Conservation (phyloP, 495 filamentous ascomycete genomes). For the Aspergillus kassunensis region DNA sequence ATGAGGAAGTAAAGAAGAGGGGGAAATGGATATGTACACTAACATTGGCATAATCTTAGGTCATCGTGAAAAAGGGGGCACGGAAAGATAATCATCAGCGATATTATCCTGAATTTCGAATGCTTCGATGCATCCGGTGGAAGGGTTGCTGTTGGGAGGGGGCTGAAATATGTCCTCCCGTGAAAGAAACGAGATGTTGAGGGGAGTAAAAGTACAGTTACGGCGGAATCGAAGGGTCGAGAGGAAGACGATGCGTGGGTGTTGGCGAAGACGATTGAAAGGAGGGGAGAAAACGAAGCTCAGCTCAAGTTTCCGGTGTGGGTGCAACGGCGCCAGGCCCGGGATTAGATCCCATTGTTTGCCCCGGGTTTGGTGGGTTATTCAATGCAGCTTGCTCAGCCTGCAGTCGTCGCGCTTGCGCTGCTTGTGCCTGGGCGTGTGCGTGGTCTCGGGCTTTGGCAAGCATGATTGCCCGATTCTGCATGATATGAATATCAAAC, state of each 20-base stretch:
- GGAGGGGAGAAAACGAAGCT: constrained; percentile 21
- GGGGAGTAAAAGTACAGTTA: constrained; percentile 39
- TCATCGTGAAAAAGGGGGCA: constrained; percentile 14
- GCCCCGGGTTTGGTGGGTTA: constrained; percentile 24
- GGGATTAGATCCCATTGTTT: constrained; percentile 33
- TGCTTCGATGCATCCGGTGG: constrained; percentile 12
- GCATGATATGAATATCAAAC: constrained; percentile 65
- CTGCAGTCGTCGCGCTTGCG: constrained; percentile 39
- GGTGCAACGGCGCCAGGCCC: constrained; percentile 29
- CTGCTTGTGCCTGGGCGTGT: constrained; percentile 47
- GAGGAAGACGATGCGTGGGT: constrained; percentile 24
- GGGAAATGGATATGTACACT: constrained; percentile 42
- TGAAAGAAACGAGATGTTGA: constrained; percentile 16
- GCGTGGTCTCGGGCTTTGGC: constrained; percentile 46
- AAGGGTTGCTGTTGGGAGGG: constrained; percentile 16
- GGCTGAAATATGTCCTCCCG: constrained; percentile 15
- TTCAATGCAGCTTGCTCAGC: constrained; percentile 38
- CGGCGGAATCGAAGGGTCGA: constrained; percentile 17
- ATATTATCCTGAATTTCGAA: constrained; percentile 24
- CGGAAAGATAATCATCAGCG: constrained; percentile 23
- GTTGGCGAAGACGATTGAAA: constrained; percentile 16
- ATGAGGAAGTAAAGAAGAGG: constrained; percentile 5
- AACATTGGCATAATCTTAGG: constrained; percentile 29
- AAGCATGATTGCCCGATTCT: constrained; percentile 67
- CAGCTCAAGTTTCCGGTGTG: constrained; percentile 35